Evolutionary conservation across 2,329 filamentous ascomycete genomes (phyloP).

Genomic region (Xylaria sp.): DNA sequence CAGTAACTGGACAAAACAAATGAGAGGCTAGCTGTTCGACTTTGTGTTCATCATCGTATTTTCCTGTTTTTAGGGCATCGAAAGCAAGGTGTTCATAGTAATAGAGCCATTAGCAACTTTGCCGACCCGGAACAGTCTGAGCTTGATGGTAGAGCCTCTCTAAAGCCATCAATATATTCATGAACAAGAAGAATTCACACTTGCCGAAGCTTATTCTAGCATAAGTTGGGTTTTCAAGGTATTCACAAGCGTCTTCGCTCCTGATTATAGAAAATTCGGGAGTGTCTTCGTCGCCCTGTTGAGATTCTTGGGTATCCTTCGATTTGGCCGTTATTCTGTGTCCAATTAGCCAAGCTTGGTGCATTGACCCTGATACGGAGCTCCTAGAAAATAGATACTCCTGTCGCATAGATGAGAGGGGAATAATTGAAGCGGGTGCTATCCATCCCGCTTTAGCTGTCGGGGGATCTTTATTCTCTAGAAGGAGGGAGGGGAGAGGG

Average conservation of each 20-base stretch:
- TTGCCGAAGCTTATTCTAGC: slow-evolving; percentile 3
- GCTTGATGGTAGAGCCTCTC: background rate
- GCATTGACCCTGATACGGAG: background rate
- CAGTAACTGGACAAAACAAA: slow-evolving; percentile 2
- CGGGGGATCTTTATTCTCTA: background rate
- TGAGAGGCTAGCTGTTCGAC: background rate
- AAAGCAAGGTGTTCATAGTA: background rate
- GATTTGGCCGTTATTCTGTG: background rate
- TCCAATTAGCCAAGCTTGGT: background rate
- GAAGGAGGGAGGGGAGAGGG: background rate
- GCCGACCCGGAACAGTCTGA: background rate
- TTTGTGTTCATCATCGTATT: background rate
- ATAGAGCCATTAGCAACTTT: slow-evolving; percentile 3
- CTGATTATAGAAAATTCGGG: background rate
- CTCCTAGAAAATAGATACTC: background rate
- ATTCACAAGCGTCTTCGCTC: slow-evolving; percentile 1
- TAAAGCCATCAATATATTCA: background rate
- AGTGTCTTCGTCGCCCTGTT: background rate
- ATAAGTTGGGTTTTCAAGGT: slow-evolving; percentile 1
- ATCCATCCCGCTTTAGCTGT: no score
- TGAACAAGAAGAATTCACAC: background rate
- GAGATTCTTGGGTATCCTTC: background rate
- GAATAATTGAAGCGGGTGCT: background rate
- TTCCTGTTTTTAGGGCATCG: background rate
- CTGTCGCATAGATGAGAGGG: background rate